Base-by-base conservation (phyloP, 768 basidiomycete species). In the Boletus fagicola region DNA sequence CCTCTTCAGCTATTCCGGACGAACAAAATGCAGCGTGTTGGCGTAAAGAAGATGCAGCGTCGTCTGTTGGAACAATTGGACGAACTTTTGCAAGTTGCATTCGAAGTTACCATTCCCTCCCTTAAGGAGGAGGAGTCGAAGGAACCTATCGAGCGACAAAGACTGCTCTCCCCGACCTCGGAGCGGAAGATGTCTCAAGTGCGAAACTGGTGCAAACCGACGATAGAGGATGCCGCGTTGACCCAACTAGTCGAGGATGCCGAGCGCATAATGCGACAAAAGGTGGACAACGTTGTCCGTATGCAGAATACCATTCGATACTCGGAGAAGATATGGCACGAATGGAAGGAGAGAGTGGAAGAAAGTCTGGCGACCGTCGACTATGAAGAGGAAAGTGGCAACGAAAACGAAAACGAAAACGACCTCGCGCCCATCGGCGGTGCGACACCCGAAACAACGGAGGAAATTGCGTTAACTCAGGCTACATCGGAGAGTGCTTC, bases 301-400 rank as follows among this genome's bases (percentile, higher is more conserved):
- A 86, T 99, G 86, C 92, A 96, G 74, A 97, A 96, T 68, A 98
- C 94, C 20, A 94, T 99, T 64, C 81, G 92, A 53, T 98, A 98
- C 72, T 87, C 94, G 40, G 97, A 98, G 77, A 96, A 95, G 76
- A 91, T 97, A 31, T 87, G 96, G 77, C 88, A 89, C 65, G 97
- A 98, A 74, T 98, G 96, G 95, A 90, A 98, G 73, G 89, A 91
- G 66, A 86, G 84, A 64, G 88, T 97, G 15, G 88, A 85, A 58
- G 81, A 84, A 64, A 81, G 79, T 42, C 73, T 95, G 35, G 81
- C 80, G 4, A 75, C 76, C 35, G 74, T 78, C 28, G 82, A 85
- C 18, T 83, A 83, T 18, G 84, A 82, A 9, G 84, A 83, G 43
- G 82, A 76, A 43, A 76, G 68, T 44, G 71, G 75, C 42, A 35